Evolutionary conservation across 2,329 filamentous ascomycete genomes (phyloP).

Genomic region (Didymella glomerata): DNA sequence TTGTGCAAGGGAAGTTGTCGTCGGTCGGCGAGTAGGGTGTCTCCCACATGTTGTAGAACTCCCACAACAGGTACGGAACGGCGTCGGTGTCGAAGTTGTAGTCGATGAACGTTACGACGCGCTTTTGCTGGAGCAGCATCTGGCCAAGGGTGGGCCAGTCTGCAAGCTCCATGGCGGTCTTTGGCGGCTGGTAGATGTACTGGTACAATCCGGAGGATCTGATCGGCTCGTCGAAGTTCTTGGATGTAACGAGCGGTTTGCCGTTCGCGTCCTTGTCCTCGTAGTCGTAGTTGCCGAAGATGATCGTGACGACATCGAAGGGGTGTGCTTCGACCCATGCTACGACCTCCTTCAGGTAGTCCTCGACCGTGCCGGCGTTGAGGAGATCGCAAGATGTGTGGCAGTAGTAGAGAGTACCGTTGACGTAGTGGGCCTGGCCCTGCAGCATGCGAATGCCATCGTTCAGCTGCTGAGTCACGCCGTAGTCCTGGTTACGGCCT

Average conservation of each 20-base stretch:
- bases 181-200: conserved; percentile 78
- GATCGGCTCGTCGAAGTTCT: conserved; percentile 73
- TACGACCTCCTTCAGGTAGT: conserved; percentile 74
- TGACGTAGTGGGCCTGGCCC: conserved; percentile 66
- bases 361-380: conserved; percentile 79
- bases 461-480: conserved; percentile 51
- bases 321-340: conserved; percentile 80
- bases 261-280: conserved; percentile 37
- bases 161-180: conserved; percentile 75
- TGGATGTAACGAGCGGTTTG: conserved; percentile 66
- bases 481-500: conserved; percentile 49
- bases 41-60: conserved; percentile 93
- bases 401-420: conserved; percentile 77
- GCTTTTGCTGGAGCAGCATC: conserved; percentile 53
- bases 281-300: conserved; percentile 79
- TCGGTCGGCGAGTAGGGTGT: conserved; percentile 82
- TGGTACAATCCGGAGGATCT: conserved; percentile 74
- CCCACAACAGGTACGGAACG: conserved; percentile 85
- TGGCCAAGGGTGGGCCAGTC: conserved; percentile 88
- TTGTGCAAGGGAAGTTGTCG: conserved; percentile 76
- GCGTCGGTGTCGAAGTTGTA: conserved; percentile 73
- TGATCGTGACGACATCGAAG: conserved; percentile 87
- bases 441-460: conserved; percentile 60
- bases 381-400: conserved; percentile 87
- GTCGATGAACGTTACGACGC: conserved; percentile 53